Evolutionary conservation across 352 stramenopile genomes (phyloP), one percentile per base, ranked within the genome.

Genomic region (Globisporangium mamillatum): DNA sequence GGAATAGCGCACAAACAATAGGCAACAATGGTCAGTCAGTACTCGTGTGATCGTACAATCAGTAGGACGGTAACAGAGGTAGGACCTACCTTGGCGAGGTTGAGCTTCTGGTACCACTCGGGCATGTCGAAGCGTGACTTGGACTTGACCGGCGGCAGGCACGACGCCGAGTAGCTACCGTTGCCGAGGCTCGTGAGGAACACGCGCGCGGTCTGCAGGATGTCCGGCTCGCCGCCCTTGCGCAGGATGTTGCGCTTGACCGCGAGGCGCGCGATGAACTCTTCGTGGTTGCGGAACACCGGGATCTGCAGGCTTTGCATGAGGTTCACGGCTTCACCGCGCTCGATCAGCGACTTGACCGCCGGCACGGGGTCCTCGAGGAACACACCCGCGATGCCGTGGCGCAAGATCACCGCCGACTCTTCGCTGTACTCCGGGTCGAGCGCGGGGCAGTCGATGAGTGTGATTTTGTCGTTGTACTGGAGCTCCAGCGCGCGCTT

Each of bases 361-460:
- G 97, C 91, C 3, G 94, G 88, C 14, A 98, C 92, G 3, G 97
- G 94, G 82, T 99, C 97, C 50, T 97, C 84, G 32, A 99, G 89
- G 60, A 94, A 97, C 61, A 98, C 89, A 0, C 88, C 81, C 66
- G 98, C 93, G 36, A 99, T 89, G 59, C 96, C 97, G 76, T 99
- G 98, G 46, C 95, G 86, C 48, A 99, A 77, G 41, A 98, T 80
- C 6, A 93, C 88, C 4, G 84, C 80, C 18, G 78, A 80, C 63
- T 90, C 81, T 60, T 96, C 88, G 56, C 84, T 90, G 80, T 98
- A 98, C 60, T 98, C 94, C 65, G 98, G 97, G 32, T 99, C 95
- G 5, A 99, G 92, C 53, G 97, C 95, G 18, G 98, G 98, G 63
- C 86, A 98, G 79, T 99, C 98, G 64, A 99, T 78, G 0, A 99